Base-by-base conservation (phyloP, 2,329 filamentous ascomycete species). In the Hypoxylon sp. region DNA sequence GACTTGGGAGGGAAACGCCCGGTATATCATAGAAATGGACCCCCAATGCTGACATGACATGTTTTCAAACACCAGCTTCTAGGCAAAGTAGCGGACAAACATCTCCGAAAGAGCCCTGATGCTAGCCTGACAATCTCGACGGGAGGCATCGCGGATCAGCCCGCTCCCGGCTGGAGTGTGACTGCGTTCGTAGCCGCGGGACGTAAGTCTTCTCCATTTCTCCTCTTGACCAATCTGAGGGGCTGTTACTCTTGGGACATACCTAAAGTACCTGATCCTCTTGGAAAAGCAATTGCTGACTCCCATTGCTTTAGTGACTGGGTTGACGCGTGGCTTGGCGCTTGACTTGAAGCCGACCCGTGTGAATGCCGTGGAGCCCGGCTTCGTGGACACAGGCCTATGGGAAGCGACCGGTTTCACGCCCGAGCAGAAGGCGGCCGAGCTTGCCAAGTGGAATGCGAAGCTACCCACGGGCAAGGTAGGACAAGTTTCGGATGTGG, bases 301-400 rank as follows among this genome's bases (percentile, higher is more conserved):
- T 44, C 1, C 6, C 35, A 19, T 44, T 44, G 15, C 11, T 21
- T 17, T n/a, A 44, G 39, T 75, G 2, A 65, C 56, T 8, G 75
- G 71, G 19, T 62, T 79, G 19, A 68, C 74, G 17, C 74, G 74
- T 3, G 75, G 75, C 60, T 71, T 79, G 3, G 77, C 77, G 1
- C 65, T 78, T 1, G 76, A 78, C 44, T 59, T 78, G 21, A 65
- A 63, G 29, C 76, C 76, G 0, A 32, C 75, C 21, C 74, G 77
- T 11, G 72, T 78, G 53, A 79, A 79, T 56, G 69, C 64, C 35
- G 76, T 79, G 6, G 72, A 75, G 59, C 76, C 75, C 2, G 76
- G 76, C 0, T 47, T 67, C 29, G 74, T 78, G 13, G 68, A 73
- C 44, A 78, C 77, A 11, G 62, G 42, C 21, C 66, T 79, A 1